These are phyloP conservation scores for Apiotrichum montevideense DNA, from an alignment of 1,284 basidiomycete species.

Conservation along the genomic window DNA sequence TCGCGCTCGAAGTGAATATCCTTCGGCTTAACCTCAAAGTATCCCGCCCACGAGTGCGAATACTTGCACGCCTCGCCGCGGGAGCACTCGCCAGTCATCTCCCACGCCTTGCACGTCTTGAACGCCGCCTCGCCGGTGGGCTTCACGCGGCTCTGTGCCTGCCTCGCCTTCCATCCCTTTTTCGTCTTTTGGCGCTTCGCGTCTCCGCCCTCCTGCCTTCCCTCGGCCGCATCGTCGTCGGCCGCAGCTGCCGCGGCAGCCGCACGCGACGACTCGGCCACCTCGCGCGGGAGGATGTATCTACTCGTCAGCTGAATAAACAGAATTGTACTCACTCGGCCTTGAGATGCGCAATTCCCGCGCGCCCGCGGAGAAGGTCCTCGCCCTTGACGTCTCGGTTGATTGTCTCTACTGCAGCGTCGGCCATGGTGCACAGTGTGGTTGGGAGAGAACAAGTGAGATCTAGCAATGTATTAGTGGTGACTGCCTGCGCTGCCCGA, in stretches of 20 bases:
- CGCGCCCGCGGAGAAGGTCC: constrained; percentile 7
- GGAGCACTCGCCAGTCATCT: constrained; percentile 27
- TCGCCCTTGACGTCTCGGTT: neutral
- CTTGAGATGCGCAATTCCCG: constrained; percentile 67
- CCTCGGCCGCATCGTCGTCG: constrained; percentile 65
- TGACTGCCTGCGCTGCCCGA: no score
- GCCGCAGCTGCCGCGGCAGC: constrained; percentile 4
- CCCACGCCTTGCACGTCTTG: constrained; percentile 38
- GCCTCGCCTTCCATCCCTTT: constrained; percentile 60
- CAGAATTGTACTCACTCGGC: constrained; percentile 55
- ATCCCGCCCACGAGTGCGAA: constrained; percentile 70
- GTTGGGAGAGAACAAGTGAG: no score
- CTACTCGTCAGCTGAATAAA: constrained; percentile 26
- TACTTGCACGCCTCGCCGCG: constrained; percentile 56
- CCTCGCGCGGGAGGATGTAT: constrained; percentile 53
- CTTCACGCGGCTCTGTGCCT: constrained; percentile 68
- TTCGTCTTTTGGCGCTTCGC: constrained; percentile 49
- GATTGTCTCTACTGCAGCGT: neutral
- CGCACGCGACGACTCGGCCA: constrained; percentile 50
- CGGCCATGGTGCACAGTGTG: neutral
- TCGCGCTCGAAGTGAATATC: constrained; percentile 61
- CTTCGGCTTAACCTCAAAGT: constrained; percentile 66
- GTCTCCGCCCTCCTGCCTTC: constrained; percentile 21
- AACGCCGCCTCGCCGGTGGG: constrained; percentile 30
- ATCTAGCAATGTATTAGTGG: no score